Conservation (phyloP, 176 grass and related monocot genomes). For the Oryza meridionalis region DNA sequence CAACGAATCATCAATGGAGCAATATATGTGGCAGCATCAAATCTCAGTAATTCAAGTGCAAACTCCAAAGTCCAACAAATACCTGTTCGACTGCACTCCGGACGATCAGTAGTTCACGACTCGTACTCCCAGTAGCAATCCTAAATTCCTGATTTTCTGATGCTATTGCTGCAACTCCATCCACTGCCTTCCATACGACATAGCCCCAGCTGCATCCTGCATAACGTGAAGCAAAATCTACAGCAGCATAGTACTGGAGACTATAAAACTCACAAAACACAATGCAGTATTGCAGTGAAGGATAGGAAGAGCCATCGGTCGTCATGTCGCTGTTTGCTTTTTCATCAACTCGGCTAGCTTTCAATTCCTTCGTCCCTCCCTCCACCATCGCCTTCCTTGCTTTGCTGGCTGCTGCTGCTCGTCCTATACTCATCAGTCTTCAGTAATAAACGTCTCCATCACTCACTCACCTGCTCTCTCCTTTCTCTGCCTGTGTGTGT, state of each 20-base stretch:
- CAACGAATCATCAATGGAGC: background rate
- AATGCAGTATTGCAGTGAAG: background rate
- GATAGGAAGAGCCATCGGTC: background rate
- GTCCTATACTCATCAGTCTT: background rate
- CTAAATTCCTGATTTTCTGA: background rate
- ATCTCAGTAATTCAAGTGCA: background rate
- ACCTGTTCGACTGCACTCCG: background rate
- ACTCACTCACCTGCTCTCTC: constrained; percentile 25
- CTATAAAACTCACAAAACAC: background rate
- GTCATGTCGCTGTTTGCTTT: constrained; percentile 42
- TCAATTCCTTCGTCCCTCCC: constrained; percentile 27
- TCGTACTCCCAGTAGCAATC: background rate
- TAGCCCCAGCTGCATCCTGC: background rate
- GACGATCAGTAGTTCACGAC: background rate
- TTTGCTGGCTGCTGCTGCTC: background rate
- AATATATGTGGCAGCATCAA: background rate
- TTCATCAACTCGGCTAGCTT: constrained; percentile 16
- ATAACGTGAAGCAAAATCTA: constrained; percentile 30
- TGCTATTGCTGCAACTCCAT: background rate
- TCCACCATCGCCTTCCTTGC: background rate
- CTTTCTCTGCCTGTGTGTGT: too few species aligned
- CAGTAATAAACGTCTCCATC: constrained; percentile 38
- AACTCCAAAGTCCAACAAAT: background rate
- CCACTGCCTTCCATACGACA: background rate
- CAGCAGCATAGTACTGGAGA: background rate